Evolutionary conservation across 2,329 filamentous ascomycete genomes (phyloP), one percentile per base, ranked within the genome.

Genomic region (Xylariales sp.): DNA sequence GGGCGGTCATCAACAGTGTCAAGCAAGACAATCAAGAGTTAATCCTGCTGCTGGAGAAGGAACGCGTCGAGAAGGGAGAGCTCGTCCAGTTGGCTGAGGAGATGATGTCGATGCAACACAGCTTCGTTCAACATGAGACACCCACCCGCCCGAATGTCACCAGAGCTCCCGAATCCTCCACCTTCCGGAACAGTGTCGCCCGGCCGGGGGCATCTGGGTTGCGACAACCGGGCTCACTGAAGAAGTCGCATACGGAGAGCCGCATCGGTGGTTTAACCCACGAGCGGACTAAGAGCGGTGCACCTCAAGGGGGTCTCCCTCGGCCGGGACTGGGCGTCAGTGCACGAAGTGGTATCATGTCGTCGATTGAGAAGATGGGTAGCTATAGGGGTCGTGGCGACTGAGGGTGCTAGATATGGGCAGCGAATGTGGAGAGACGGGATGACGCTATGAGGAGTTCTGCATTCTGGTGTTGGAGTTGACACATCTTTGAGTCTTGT

Each of bases 331-430:
- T 69, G 48, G 69, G 68, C 25, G 50, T 66, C 46, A 65, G 66
- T 7, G 55, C 61, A 48, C 63, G 86, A 54, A 87, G 84, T 56
- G 81, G 84, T 43, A 84, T 93, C 56, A 83, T 94, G 82, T 85
- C 76, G 53, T 88, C 85, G 14, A 93, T 94, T 60, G 88, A 94
- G 70, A 80, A 83, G 64, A 94, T 94, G 88, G 88, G 88, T 8
- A 82, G 73, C 52, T 71, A 79, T 51, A 61, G 73, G 11, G 66
- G 70, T 7, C 65, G 71, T 31, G 66, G 48, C 20, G 55, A 61
- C 36, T 51, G 44, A 35, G 2, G 18, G 12, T 9, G 20, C 9
- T 11, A 22, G 32, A 14, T 3, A 4, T 19, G 9, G n/a, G n/a
- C n/a, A n/a, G n/a, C n/a, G n/a, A 16, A 4, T 11, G 24, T 10